phyloP scores from a whole-genome alignment of 139 green algal genomes.

The Nannochloris sp. region DNA sequence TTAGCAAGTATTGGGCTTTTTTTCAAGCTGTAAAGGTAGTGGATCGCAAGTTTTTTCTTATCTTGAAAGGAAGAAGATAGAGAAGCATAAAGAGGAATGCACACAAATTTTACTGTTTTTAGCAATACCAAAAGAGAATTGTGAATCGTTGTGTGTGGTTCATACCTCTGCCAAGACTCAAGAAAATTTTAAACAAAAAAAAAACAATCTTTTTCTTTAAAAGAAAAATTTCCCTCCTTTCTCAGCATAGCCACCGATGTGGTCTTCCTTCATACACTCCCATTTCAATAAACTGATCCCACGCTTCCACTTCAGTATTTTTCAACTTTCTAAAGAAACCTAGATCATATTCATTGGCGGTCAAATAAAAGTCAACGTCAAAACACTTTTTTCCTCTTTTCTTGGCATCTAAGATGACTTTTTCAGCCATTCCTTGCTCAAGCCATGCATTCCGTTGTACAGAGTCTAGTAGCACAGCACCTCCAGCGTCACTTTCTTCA shows the following conservation, averaged over 20 bases:
- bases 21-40: too few species aligned
- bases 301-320: conserved; percentile 11
- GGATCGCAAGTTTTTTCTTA: too few species aligned
- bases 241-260: conserved; percentile 24
- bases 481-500: not conserved
- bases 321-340: conserved; percentile 12
- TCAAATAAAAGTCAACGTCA: conserved; percentile 33
- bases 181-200: not conserved
- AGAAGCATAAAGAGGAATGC: too few species aligned
- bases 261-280: conserved; percentile 29
- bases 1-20: too few species aligned
- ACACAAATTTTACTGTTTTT: too few species aligned
- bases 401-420: conserved; percentile 12
- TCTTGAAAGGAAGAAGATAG: too few species aligned
- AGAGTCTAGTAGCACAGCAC: not conserved
- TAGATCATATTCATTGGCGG: conserved; percentile 23
- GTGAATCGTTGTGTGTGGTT: too few species aligned
- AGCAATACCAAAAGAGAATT: too few species aligned
- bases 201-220: not conserved
- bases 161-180: not conserved
- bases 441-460: conserved; percentile 21
- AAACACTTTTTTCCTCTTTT: conserved; percentile 30
- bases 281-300: conserved; percentile 29
- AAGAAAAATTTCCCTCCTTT: not conserved
- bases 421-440: not conserved